phyloP scores from a whole-genome alignment of 2,329 filamentous ascomycete species.

The Aureobasidium sp. region DNA sequence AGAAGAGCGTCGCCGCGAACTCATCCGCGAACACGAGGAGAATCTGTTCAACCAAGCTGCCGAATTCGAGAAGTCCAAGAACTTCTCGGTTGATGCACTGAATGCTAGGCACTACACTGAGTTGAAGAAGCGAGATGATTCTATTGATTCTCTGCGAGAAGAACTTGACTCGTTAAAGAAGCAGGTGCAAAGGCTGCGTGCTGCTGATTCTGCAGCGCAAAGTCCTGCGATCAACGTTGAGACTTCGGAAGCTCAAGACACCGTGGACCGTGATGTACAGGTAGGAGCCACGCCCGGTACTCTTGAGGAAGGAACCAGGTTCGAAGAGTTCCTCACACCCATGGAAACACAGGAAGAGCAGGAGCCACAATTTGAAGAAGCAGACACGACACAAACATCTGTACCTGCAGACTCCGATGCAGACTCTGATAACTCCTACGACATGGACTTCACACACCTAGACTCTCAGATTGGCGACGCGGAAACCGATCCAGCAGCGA shows the following conservation, averaged over 20 bases:
- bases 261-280: neutral
- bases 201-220: neutral
- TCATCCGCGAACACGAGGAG: neutral
- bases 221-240: neutral
- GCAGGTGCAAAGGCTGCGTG: neutral
- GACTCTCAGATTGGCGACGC: neutral
- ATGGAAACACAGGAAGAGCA: neutral
- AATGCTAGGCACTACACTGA: neutral
- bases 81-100: neutral
- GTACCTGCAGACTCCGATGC: neutral
- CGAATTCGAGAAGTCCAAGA: neutral
- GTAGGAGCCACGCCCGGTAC: neutral
- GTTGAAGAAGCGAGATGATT: neutral
- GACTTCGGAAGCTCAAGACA: neutral
- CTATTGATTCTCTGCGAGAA: neutral
- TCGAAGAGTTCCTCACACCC: neutral
- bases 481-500: neutral
- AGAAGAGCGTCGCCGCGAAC: neutral
- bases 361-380: neutral
- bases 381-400: neutral
- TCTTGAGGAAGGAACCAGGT: neutral
- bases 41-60: conserved; percentile 1
- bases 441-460: neutral
- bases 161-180: neutral
- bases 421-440: neutral